These are phyloP conservation scores for Phanerochaete sordida DNA, from an alignment of 768 basidiomycete species.

Conservation along the genomic window DNA sequence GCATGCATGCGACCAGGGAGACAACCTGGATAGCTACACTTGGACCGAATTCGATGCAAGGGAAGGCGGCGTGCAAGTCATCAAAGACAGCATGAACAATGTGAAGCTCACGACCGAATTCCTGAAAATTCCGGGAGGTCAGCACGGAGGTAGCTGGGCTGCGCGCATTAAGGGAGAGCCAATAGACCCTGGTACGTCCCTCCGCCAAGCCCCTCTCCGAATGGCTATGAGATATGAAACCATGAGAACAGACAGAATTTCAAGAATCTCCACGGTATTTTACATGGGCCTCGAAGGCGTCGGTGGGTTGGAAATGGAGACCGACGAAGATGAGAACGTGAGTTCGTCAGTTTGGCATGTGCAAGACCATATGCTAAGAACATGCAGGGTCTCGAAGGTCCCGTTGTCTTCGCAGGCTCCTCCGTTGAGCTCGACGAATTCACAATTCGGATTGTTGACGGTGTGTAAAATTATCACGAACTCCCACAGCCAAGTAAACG, in stretches of 20 bases:
- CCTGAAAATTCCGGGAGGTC: slow-evolving; percentile 80
- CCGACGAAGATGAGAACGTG: slow-evolving; percentile 72
- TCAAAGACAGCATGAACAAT: slow-evolving; percentile 81
- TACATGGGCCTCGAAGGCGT: slow-evolving; percentile 88
- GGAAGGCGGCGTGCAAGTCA: slow-evolving; percentile 79
- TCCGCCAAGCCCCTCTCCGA: background rate
- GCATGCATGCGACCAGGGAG: slow-evolving; percentile 87
- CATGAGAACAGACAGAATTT: slow-evolving; percentile 35
- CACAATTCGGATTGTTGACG: slow-evolving; percentile 72
- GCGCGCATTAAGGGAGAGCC: slow-evolving; percentile 80
- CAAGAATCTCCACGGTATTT: slow-evolving; percentile 75
- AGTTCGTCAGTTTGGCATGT: slow-evolving; percentile 20
- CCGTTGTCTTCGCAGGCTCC: slow-evolving; percentile 66
- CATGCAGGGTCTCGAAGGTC: slow-evolving; percentile 70
- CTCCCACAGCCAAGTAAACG: too few relatives aligned
- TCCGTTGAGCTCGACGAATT: slow-evolving; percentile 84
- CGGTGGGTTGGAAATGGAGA: slow-evolving; percentile 78
- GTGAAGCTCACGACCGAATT: slow-evolving; percentile 82
- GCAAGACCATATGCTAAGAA: background rate
- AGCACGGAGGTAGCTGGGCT: slow-evolving; percentile 86
- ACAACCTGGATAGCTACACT: slow-evolving; percentile 76
- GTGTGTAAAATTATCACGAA: slow-evolving; percentile 35
- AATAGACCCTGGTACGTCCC: slow-evolving; percentile 53
- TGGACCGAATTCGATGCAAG: slow-evolving; percentile 88
- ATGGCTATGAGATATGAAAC: background rate